Evolutionary conservation across 2,329 filamentous ascomycete species (phyloP).

Genomic region (Ophiostoma tasmaniense): DNA sequence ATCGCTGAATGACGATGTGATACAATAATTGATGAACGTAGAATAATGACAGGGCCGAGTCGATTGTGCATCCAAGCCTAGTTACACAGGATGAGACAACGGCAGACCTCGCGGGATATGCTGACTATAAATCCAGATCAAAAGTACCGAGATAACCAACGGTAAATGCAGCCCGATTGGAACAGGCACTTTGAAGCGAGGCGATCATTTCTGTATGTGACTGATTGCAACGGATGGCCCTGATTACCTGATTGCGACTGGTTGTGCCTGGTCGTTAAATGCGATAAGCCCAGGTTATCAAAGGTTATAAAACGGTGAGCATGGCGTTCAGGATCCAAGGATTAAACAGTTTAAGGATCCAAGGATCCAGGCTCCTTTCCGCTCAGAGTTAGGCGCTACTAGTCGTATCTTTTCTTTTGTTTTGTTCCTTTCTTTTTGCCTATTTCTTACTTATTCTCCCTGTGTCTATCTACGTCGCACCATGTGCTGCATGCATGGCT

Average conservation of each 20-base stretch:
- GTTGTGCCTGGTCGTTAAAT: background rate
- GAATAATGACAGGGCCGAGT: background rate
- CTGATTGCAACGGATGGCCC: background rate
- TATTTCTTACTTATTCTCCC: background rate
- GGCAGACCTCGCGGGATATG: background rate
- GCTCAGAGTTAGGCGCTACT: background rate
- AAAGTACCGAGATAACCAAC: background rate
- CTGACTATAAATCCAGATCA: background rate
- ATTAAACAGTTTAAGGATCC: background rate
- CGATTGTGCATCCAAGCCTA: background rate
- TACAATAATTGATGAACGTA: background rate
- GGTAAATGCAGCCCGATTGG: background rate
- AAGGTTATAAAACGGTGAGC: background rate
- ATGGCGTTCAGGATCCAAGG: background rate
- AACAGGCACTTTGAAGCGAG: background rate
- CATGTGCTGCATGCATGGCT: background rate
- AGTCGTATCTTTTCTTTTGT: background rate
- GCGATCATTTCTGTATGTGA: background rate
- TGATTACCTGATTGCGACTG: background rate
- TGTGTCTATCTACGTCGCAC: background rate
- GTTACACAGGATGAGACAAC: background rate
- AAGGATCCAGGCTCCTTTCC: background rate
- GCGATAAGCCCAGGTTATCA: background rate
- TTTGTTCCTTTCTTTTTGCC: background rate
- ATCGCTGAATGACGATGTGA: too few relatives aligned